A percentile compares a stretch with the other conserved stretches of the same genome.
phyloP scores from a whole-genome alignment of 2,329 filamentous ascomycete species.

The Daldinia sp. region DNA sequence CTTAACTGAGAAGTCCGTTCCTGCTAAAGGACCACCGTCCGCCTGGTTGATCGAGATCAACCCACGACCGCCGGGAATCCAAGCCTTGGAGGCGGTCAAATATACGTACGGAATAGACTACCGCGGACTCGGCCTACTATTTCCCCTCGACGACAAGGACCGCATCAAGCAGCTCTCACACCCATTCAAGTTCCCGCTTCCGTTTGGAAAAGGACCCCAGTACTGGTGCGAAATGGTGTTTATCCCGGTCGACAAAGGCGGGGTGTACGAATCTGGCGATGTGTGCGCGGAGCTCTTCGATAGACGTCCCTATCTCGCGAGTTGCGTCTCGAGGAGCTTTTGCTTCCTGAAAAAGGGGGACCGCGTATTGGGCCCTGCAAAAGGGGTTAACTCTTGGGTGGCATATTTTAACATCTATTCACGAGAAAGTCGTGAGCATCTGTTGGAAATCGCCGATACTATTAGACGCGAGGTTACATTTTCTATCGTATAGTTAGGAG shows the following conservation, averaged over 20 bases:
- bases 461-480: constrained; percentile 2
- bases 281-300: not conserved
- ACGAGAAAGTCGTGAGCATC: not conserved
- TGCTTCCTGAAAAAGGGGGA: not conserved
- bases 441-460: not conserved
- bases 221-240: not conserved
- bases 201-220: not conserved
- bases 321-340: not conserved
- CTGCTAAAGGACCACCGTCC: not conserved
- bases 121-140: not conserved
- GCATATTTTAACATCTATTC: not conserved
- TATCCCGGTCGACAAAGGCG: not conserved
- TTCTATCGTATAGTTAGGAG: constrained; percentile 1
- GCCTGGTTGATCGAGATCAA: constrained; percentile 1
- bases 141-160: not conserved
- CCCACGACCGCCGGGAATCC: not conserved
- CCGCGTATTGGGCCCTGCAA: not conserved
- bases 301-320: not conserved
- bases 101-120: not conserved
- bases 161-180: not conserved
- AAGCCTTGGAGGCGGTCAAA: not conserved
- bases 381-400: not conserved
- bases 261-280: not conserved
- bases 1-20: not conserved
- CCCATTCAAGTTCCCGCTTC: not conserved